phyloP scores from a whole-genome alignment of 192 early-diverging fungal species.

The Kappamyces sp. region DNA sequence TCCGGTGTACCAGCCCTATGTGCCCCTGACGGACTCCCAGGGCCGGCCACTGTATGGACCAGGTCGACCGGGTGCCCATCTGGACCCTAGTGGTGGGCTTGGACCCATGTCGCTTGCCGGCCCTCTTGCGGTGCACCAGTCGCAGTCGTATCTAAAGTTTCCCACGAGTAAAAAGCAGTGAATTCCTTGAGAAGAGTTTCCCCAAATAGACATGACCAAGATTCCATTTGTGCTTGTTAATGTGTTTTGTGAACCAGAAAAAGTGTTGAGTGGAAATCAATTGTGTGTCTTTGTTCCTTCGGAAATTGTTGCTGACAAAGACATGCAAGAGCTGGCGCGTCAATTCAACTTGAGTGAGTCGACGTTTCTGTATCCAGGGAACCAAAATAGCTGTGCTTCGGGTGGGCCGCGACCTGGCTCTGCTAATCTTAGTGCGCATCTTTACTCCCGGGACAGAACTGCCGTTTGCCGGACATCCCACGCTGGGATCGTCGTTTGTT shows the following conservation, averaged over 20 bases:
- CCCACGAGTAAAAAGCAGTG: too few relatives aligned
- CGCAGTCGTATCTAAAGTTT: too few relatives aligned
- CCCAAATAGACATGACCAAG: neutral
- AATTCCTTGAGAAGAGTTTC: too few relatives aligned
- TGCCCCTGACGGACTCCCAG: too few relatives aligned
- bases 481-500: constrained; percentile 20
- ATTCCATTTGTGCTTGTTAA: constrained; percentile 20
- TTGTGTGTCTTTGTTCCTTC: constrained; percentile 22
- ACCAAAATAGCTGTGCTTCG: neutral
- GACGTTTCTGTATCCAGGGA: constrained; percentile 15
- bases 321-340: constrained; percentile 22
- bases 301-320: constrained; percentile 2
- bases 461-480: constrained; percentile 30
- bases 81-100: too few relatives aligned
- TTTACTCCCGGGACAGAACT: constrained; percentile 27
- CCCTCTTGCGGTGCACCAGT: too few relatives aligned
- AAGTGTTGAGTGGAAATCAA: constrained; percentile 17
- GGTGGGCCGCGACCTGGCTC: too few relatives aligned
- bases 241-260: constrained; percentile 18
- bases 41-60: too few relatives aligned
- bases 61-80: too few relatives aligned
- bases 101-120: too few relatives aligned
- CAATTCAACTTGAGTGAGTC: constrained; percentile 28
- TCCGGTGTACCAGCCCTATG: too few relatives aligned
- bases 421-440: constrained; percentile 13